Evolutionary conservation across 129 eudicot species (phyloP).

Genomic region (Centella asiatica): DNA sequence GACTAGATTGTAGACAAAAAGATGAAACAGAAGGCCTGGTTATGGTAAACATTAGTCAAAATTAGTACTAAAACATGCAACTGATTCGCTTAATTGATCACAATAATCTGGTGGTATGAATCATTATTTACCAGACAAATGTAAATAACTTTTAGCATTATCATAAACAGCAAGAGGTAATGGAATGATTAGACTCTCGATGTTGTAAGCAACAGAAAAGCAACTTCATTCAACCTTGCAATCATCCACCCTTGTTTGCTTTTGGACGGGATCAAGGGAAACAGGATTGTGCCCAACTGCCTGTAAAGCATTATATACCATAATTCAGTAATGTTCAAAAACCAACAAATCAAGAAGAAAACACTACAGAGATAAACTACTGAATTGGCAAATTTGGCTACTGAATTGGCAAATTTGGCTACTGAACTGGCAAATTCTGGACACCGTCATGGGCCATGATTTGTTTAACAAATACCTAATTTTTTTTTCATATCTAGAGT

Average conservation of each 20-base stretch:
- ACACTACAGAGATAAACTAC: background rate
- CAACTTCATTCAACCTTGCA: constrained; percentile 23
- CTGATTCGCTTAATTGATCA: background rate
- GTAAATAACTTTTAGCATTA: background rate
- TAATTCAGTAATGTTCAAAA: background rate
- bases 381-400: background rate
- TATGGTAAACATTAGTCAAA: background rate
- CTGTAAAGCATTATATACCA: constrained; percentile 1
- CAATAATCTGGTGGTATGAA: background rate
- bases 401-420: background rate
- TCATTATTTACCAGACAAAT: background rate
- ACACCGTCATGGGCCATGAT: background rate
- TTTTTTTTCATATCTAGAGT: too few relatives aligned
- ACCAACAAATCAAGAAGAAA: background rate
- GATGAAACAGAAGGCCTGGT: background rate
- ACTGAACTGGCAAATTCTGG: background rate
- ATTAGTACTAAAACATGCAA: background rate
- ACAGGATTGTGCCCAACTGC: constrained; percentile 5
- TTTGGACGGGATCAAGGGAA: constrained; percentile 8
- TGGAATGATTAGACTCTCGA: background rate
- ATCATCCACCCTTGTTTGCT: constrained; percentile 1
- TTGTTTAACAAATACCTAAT: background rate
- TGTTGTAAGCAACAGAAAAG: background rate
- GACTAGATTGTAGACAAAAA: background rate
- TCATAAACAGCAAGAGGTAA: background rate